Base-by-base conservation (phyloP, 257 asterid species). In the Fraxinus cuspidata region DNA sequence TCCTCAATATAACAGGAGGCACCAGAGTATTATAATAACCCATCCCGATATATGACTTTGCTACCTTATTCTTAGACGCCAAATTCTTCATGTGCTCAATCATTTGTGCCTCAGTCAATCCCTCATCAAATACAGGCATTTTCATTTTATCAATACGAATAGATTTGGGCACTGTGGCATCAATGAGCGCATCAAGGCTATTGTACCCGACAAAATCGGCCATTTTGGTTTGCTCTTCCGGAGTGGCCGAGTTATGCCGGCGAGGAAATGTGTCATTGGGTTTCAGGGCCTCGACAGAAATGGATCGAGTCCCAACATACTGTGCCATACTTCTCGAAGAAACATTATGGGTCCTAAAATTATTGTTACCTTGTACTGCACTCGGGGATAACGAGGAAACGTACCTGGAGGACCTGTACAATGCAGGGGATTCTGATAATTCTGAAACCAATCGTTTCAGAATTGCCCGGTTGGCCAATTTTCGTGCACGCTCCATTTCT, bases 201-300 rank as follows among this genome's bases (percentile, higher is more conserved):
- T 80, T 29, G 71, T 66, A 93, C n/a, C 99, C 99, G 42, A 90
- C 86, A 64, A 80, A 80, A 85, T 88, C 96, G 49, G 96, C 87
- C 99, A 93, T 96, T 72, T 86, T 86, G 21, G 90, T 72, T 69
- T 92, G 99, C 34, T 96, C 98, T 72, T 88, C 96, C 19, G 97
- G 97, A 71, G 96, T 86, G 80, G 98, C 99, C 49, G 99, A 93
- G 94, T 93, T 93, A 37, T 93, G 98, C 72, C 98, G 92, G 82
- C 95, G 93, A 25, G 96, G 87, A 68, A 93, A 93, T 28, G 97
- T 90, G 80, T 93, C 98, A 51, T 88, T 89, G 49, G 96, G 94
- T 71, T 91, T 89, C 81, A 91, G 84, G 72, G 97, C 91, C 21
- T 87, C 93, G 18, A 88, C 83, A n/a, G 97, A 92, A 73, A 93